Base-by-base conservation (phyloP, 768 basidiomycete species). In the Tricholoma terreum region DNA sequence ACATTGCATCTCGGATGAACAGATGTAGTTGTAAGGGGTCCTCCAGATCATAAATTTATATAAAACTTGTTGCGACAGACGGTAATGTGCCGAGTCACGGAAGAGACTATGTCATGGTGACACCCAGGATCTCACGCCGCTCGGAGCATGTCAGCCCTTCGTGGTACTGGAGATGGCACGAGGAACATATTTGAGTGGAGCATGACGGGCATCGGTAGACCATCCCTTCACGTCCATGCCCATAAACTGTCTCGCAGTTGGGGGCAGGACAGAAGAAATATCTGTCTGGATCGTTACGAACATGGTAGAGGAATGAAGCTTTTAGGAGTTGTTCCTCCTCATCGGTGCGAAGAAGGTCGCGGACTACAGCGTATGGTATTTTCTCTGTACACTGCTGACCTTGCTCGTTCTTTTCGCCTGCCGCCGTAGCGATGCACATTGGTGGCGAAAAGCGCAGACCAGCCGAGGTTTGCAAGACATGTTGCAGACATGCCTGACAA, bases 241-340 rank as follows among this genome's bases (percentile, higher is more conserved):
- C 70, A 64, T 83, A 82, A 15, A 84, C 72, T 11, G 76, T 73
- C 42, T 75, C 62, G 61, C 85, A 87, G 51, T 77, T 70, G 3
- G 78, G 69, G 2, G 80, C 76, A 1, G 84, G 83, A 64, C 84
- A 87, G 68, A 80, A 81, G 58, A 77, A 77, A 60, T 77, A 77
- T n/a, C 76, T 74, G 27, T 73, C 63, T 1, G 73, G 65, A 30
- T 67, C 71, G 10, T 67, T 61, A 55, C 76, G 77, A 50, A 85
- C 69, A 66, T 80, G 69, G 1, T 74, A 60, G 7, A 76, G 58
- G 61, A 84, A 81, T 2, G 77, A 73, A 4, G 70, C 64, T 35
- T 72, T 72, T 33, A 83, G 65, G 19, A 85, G 68, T 1, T 61
- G 59, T 12, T 71, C 70, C 61, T 78, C 77, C 14, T 79, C 75